Conservation (phyloP, 2,329 filamentous ascomycete species). For the Thielaviopsis populi region DNA sequence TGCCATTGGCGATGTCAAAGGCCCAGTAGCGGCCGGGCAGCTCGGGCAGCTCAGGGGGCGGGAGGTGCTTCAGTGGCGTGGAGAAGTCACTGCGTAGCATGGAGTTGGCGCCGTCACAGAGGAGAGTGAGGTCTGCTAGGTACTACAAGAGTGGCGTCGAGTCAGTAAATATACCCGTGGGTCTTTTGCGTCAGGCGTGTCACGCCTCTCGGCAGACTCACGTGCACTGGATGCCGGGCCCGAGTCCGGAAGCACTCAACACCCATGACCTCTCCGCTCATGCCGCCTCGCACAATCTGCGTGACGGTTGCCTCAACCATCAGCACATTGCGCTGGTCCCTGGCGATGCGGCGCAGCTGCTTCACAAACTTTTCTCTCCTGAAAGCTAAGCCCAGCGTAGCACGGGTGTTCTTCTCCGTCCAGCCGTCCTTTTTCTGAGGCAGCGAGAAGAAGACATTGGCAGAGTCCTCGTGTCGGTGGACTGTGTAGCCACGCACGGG, state of each 20-base stretch:
- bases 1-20: constrained; percentile 21
- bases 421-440: background rate
- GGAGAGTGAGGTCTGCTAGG: constrained; percentile 14
- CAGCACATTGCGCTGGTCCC: background rate
- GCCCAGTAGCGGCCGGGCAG: constrained; percentile 21
- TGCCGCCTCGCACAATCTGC: constrained; percentile 11
- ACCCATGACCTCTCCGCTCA: constrained; percentile 12
- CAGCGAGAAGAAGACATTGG: constrained; percentile 8
- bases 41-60: constrained; percentile 19
- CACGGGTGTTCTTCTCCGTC: background rate
- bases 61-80: constrained; percentile 19
- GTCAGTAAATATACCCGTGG: background rate
- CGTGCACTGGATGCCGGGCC: constrained; percentile 8
- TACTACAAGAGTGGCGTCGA: background rate
- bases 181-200: no score
- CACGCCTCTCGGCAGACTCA: background rate
- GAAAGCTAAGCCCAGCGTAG: background rate
- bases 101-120: constrained; percentile 12
- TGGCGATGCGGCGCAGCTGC: background rate
- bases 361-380: background rate
- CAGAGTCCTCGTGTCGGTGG: background rate
- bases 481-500: constrained; percentile 13
- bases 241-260: constrained; percentile 8
- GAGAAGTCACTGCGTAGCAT: constrained; percentile 19
- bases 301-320: constrained; percentile 10